Percentiles rank a stretch among this genome's conserved stretches.
Evolutionary conservation across 2,329 filamentous ascomycete genomes (phyloP).

Genomic region (Aphanoascus verrucosus): DNA sequence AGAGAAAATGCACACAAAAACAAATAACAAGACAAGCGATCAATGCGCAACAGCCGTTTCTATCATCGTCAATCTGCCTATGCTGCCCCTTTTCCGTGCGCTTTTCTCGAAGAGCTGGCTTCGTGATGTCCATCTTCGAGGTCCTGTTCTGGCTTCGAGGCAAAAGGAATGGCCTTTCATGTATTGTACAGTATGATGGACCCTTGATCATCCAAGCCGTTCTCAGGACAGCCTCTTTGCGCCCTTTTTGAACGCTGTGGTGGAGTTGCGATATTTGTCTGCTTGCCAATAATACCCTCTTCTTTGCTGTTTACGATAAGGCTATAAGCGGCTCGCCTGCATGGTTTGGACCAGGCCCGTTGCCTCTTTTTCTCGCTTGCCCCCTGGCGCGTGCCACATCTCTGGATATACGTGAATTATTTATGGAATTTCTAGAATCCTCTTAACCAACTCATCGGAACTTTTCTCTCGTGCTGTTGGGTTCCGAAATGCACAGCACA

Average conservation of each 20-base stretch:
- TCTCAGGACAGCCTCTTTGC: too few relatives aligned
- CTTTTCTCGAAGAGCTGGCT: background rate
- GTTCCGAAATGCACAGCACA: background rate
- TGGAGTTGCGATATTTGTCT: too few relatives aligned
- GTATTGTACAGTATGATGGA: too few relatives aligned
- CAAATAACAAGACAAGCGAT: background rate
- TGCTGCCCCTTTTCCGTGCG: background rate
- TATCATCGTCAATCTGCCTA: background rate
- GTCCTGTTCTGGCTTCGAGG: too few relatives aligned
- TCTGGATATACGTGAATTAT: background rate
- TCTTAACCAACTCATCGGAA: background rate
- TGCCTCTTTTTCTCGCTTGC: too few relatives aligned
- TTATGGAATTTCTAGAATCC: constrained; percentile 3
- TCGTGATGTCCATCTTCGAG: background rate
- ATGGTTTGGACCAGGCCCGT: too few relatives aligned
- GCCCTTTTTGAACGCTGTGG: too few relatives aligned
- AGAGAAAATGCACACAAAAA: background rate
- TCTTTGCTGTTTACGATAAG: too few relatives aligned
- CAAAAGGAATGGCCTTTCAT: too few relatives aligned
- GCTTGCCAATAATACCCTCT: too few relatives aligned
- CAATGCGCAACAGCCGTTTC: background rate
- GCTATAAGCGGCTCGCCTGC: too few relatives aligned
- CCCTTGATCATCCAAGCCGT: too few relatives aligned
- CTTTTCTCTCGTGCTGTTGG: background rate
- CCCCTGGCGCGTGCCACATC: background rate